phyloP scores from a whole-genome alignment of 2,329 filamentous ascomycete species.

The Beauveria asiatica region DNA sequence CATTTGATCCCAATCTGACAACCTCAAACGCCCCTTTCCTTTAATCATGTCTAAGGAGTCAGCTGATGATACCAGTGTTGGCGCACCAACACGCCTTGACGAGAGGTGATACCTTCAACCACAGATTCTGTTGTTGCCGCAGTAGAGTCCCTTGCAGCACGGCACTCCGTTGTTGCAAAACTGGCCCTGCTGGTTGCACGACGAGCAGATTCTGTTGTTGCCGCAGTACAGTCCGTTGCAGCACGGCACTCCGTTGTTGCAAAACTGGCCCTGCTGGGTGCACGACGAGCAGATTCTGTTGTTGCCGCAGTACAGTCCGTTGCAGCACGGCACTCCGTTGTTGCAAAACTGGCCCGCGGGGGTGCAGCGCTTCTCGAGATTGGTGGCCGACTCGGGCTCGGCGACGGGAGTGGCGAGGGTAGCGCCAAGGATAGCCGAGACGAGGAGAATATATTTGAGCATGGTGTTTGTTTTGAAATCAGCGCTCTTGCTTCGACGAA shows the following conservation, averaged over 20 bases:
- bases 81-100: too few relatives aligned
- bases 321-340: conserved; percentile 2
- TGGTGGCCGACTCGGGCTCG: neutral
- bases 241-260: conserved; percentile 2
- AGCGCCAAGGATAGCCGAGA: neutral
- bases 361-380: conserved; percentile 1
- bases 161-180: conserved; percentile 2
- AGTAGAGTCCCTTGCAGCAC: neutral
- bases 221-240: neutral
- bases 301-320: neutral
- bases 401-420: neutral
- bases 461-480: neutral
- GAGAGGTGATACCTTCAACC: neutral
- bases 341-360: conserved; percentile 6
- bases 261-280: neutral
- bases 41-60: too few relatives aligned
- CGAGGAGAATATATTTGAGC: neutral
- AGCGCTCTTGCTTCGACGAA: too few relatives aligned
- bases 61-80: too few relatives aligned
- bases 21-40: too few relatives aligned
- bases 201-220: neutral
- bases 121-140: neutral
- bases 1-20: neutral
- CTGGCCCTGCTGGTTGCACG: neutral
- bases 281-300: neutral